A percentile compares a stretch with the other conserved stretches of the same genome.
Conservation (phyloP, 148 eudicot species). For the Rhododendron ovatum region DNA sequence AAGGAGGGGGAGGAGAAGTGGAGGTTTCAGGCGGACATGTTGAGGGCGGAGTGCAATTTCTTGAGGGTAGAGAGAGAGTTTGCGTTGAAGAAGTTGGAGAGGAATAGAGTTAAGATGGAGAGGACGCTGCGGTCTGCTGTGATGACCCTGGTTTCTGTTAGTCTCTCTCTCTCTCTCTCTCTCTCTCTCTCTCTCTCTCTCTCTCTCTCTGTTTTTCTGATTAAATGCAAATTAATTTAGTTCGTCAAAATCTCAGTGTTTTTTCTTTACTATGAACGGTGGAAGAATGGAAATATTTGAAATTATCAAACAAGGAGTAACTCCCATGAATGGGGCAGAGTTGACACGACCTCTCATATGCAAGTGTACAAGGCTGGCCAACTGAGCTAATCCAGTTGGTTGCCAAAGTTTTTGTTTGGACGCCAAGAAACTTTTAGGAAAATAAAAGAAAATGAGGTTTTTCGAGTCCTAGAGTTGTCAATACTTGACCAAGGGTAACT, state of each 20-base stretch:
- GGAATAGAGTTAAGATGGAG: conserved; percentile 41
- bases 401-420: neutral
- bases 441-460: neutral
- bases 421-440: neutral
- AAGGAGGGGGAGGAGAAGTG: conserved; percentile 48
- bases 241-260: neutral
- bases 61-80: conserved; percentile 69
- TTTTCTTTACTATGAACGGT: too few species aligned
- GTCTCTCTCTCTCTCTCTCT: conserved; percentile 13
- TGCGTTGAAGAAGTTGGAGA: conserved; percentile 55
- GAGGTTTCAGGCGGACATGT: conserved; percentile 76
- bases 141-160: conserved; percentile 54
- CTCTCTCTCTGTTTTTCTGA: neutral
- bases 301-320: too few species aligned
- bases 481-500: neutral
- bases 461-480: neutral
- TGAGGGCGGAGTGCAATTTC: conserved; percentile 78
- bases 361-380: too few species aligned
- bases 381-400: neutral
- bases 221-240: neutral
- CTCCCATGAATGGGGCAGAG: too few species aligned
- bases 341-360: too few species aligned
- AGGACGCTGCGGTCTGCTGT: conserved; percentile 59
- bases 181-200: neutral
- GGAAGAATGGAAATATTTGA: neutral